A percentile compares a stretch with the other conserved stretches of the same genome.
Evolutionary conservation across 1,139 yeast species (phyloP).

Genomic region (Hanseniaspora gamundiae): DNA sequence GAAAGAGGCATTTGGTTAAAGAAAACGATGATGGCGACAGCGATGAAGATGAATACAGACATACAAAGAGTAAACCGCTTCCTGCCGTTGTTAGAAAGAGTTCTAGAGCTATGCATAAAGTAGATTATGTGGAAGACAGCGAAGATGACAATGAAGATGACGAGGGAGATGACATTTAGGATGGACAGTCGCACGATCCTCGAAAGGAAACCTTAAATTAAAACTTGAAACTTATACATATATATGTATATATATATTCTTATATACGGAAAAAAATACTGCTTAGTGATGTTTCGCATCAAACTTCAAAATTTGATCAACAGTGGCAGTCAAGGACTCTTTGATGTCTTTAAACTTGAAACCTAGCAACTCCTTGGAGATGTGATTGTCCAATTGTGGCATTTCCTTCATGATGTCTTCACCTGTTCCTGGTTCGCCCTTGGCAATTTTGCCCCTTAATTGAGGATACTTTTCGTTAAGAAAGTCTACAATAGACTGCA

Average conservation of each 20-base stretch:
- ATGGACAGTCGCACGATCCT: constrained; percentile 19
- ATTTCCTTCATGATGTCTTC: background rate
- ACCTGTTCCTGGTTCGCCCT: constrained; percentile 3
- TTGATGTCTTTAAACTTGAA: constrained; percentile 2
- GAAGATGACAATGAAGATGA: constrained; percentile 23
- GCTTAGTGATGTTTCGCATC: background rate
- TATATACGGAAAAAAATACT: too few species aligned
- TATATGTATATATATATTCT: too few species aligned
- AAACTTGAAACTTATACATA: too few species aligned
- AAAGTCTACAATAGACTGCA: constrained; percentile 3
- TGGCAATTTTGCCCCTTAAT: constrained; percentile 6
- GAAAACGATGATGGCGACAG: constrained; percentile 8
- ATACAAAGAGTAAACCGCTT: constrained; percentile 15
- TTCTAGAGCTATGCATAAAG: constrained; percentile 28
- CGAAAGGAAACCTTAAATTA: constrained; percentile 24
- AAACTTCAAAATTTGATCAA: constrained; percentile 4
- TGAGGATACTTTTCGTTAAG: constrained; percentile 3
- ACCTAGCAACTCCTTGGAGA: constrained; percentile 5
- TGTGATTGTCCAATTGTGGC: constrained; percentile 1
- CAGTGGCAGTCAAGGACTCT: constrained; percentile 4
- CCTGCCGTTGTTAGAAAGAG: constrained; percentile 31
- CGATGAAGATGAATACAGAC: constrained; percentile 5
- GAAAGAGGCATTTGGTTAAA: constrained; percentile 6
- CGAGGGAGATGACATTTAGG: constrained; percentile 16
- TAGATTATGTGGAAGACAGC: constrained; percentile 31